These are phyloP conservation scores for Plasmopara halstedii DNA, from an alignment of 352 stramenopile genomes.

Conservation along the genomic window DNA sequence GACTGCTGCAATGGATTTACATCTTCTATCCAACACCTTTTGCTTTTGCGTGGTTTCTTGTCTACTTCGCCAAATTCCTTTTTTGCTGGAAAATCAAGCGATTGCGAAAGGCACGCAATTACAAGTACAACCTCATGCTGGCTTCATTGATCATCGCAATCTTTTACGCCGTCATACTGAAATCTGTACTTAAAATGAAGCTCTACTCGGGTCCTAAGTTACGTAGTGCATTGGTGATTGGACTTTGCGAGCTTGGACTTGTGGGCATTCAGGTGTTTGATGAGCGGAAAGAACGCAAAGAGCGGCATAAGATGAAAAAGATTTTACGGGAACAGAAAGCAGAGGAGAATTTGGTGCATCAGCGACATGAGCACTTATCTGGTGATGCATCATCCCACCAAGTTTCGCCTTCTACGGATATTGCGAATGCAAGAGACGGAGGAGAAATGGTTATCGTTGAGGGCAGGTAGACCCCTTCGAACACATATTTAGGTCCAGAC, in stretches of 20 bases:
- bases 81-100: conserved; percentile 72
- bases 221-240: conserved; percentile 48
- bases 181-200: conserved; percentile 49
- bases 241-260: conserved; percentile 56
- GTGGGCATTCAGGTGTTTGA: conserved; percentile 71
- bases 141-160: conserved; percentile 41
- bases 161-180: conserved; percentile 49
- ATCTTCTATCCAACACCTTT: conserved; percentile 65
- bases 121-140: conserved; percentile 79
- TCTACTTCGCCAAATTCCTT: conserved; percentile 79
- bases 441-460: not conserved
- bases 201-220: conserved; percentile 52
- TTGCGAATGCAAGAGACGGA: not conserved
- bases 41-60: conserved; percentile 56
- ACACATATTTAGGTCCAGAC: not conserved
- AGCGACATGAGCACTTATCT: conserved; percentile 22
- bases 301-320: conserved; percentile 51
- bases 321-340: conserved; percentile 39
- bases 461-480: too few relatives aligned
- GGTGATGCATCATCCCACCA: not conserved
- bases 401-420: not conserved
- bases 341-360: conserved; percentile 15
- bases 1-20: conserved; percentile 67
- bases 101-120: conserved; percentile 66
- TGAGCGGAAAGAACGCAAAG: conserved; percentile 46